Conservation (phyloP, 2,329 filamentous ascomycete species). For the Penicillium glabrum region DNA sequence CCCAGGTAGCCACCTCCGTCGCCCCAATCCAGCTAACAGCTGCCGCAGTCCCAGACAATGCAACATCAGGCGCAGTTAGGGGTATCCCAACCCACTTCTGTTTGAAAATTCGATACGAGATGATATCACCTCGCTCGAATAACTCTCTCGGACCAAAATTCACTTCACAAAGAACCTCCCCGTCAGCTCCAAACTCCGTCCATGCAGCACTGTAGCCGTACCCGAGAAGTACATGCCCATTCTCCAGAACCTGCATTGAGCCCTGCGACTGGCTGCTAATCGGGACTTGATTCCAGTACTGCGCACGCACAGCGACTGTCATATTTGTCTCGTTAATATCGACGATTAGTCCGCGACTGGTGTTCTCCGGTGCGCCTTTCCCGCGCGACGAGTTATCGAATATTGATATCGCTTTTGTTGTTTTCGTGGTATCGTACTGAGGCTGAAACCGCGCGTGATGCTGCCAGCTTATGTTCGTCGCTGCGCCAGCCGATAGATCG, state of each 20-base stretch:
- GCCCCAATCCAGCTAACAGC: slow-evolving; percentile 39
- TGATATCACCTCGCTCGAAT: slow-evolving; percentile 35
- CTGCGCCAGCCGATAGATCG: slow-evolving; percentile 42
- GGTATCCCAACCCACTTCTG: slow-evolving; percentile 53
- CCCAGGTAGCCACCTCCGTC: slow-evolving; percentile 34
- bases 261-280: slow-evolving; percentile 47
- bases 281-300: slow-evolving; percentile 40
- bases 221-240: slow-evolving; percentile 49
- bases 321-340: slow-evolving; percentile 41
- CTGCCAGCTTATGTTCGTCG: slow-evolving; percentile 53
- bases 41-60: slow-evolving; percentile 17
- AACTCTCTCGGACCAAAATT: slow-evolving; percentile 42
- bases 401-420: slow-evolving; percentile 31
- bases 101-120: slow-evolving; percentile 58
- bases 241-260: slow-evolving; percentile 43
- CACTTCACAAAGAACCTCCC: slow-evolving; percentile 52
- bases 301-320: slow-evolving; percentile 45
- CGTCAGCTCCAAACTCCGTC: slow-evolving; percentile 51
- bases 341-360: slow-evolving; percentile 48
- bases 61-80: slow-evolving; percentile 33
- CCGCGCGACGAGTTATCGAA: slow-evolving; percentile 43
- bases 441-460: slow-evolving; percentile 51
- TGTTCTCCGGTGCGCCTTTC: slow-evolving; percentile 15
- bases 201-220: slow-evolving; percentile 53
- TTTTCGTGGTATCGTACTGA: slow-evolving; percentile 21